Conservation (phyloP, 1,284 basidiomycete genomes). For the Quambalaria eucalypti region DNA sequence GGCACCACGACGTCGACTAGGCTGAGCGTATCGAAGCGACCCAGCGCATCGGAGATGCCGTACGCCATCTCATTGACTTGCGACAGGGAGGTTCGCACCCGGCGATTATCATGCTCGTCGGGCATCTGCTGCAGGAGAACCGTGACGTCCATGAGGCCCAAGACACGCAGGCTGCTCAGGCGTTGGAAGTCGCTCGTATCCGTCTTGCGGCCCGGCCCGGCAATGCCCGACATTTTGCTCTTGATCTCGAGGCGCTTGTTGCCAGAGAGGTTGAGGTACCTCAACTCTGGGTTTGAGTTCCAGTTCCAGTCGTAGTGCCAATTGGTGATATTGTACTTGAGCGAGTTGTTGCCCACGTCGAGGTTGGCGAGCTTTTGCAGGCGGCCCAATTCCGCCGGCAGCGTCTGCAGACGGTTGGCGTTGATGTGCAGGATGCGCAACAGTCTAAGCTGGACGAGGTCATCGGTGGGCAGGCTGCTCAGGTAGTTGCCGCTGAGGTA, state of each 20-base stretch:
- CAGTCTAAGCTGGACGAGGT: slow-evolving; percentile 31
- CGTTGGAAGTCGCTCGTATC: slow-evolving; percentile 77
- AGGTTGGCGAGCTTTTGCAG: slow-evolving; percentile 70
- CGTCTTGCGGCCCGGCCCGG: slow-evolving; percentile 31
- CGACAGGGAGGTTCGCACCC: slow-evolving; percentile 82
- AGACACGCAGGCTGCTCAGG: slow-evolving; percentile 68
- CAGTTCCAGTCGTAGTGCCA: slow-evolving; percentile 99
- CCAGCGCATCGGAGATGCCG: slow-evolving; percentile 91
- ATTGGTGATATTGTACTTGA: slow-evolving; percentile 98
- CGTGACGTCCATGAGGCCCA: slow-evolving; percentile 97
- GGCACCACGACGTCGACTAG: slow-evolving; percentile 92
- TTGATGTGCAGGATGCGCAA: slow-evolving; percentile 66
- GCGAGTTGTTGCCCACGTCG: slow-evolving; percentile 85
- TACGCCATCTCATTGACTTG: slow-evolving; percentile 90
- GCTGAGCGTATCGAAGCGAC: slow-evolving; percentile 55
- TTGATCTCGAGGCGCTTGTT: slow-evolving; percentile 83
- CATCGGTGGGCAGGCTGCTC: slow-evolving; percentile 71
- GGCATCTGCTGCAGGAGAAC: slow-evolving; percentile 55
- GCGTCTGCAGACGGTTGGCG: slow-evolving; percentile 83
- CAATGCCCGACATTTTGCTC: slow-evolving; percentile 50
- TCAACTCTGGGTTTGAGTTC: slow-evolving; percentile 91
- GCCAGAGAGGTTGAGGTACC: slow-evolving; percentile 78
- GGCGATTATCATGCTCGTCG: slow-evolving; percentile 81
- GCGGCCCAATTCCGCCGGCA: slow-evolving; percentile 81
- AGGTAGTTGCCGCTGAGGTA: slow-evolving; percentile 91